phyloP scores from a whole-genome alignment of 106 monocot genomes.

The Gastrodia elata region DNA sequence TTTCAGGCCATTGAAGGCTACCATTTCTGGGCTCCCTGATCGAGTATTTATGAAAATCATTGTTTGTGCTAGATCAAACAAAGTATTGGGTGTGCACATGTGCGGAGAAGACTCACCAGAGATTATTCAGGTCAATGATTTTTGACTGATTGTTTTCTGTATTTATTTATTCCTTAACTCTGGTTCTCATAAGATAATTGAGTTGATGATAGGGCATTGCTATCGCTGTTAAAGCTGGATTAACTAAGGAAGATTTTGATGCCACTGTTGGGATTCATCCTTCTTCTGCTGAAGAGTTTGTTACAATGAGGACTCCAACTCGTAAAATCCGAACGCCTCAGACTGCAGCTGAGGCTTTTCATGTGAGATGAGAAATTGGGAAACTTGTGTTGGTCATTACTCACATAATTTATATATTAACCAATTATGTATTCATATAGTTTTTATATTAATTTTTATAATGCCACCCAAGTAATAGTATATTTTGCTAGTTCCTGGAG shows the following conservation, averaged over 20 bases:
- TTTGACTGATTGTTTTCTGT: constrained; percentile 1
- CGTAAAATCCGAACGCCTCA: constrained; percentile 55
- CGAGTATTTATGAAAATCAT: constrained; percentile 87
- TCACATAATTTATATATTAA: too few species aligned
- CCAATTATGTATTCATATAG: not conserved
- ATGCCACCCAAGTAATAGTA: not conserved
- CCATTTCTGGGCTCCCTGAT: constrained; percentile 93
- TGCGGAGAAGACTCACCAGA: constrained; percentile 97
- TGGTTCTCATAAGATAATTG: not conserved
- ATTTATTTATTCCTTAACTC: constrained; percentile 2
- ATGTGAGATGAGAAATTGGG: not conserved
- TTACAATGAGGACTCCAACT: constrained; percentile 91
- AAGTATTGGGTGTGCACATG: constrained; percentile 96
- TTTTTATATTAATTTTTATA: not conserved
- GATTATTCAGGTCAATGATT: constrained; percentile 72
- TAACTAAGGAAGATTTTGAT: constrained; percentile 87
- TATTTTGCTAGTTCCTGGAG: not conserved
- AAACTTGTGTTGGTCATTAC: not conserved
- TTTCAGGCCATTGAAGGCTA: constrained; percentile 93
- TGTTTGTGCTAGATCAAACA: constrained; percentile 80
- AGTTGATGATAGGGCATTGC: constrained; percentile 69
- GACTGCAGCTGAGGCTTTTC: constrained; percentile 35
- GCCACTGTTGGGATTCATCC: constrained; percentile 89
- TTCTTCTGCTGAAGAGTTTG: constrained; percentile 90
- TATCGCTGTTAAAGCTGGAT: constrained; percentile 86